phyloP scores from a whole-genome alignment of 2,329 filamentous ascomycete species.

The Ceratocystis huliohia region DNA sequence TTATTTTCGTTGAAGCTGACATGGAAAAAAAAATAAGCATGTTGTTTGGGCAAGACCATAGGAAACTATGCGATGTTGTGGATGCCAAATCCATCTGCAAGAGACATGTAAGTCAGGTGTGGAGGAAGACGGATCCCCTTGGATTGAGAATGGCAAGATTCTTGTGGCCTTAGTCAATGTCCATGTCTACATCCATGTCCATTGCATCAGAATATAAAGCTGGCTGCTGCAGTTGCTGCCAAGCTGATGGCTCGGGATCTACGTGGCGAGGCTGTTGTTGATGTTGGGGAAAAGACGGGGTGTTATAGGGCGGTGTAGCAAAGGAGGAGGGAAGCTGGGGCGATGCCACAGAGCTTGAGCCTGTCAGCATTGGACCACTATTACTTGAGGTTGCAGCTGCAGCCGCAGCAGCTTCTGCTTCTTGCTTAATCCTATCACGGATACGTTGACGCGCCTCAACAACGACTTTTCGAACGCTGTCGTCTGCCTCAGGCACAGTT shows the following conservation, averaged over 20 bases:
- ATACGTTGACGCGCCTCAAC: constrained; percentile 61
- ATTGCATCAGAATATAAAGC: constrained; percentile 18
- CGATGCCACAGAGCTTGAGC: neutral
- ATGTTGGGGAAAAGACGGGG: neutral
- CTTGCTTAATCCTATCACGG: constrained; percentile 42
- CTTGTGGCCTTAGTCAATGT: constrained; percentile 13
- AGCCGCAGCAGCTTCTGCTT: neutral
- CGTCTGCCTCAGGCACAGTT: constrained; percentile 58
- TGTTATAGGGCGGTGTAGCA: neutral
- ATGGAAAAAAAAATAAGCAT: too few species aligned
- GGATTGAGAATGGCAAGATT: neutral
- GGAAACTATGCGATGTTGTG: too few species aligned
- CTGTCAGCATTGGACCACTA: neutral
- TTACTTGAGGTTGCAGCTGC: neutral
- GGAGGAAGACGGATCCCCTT: neutral
- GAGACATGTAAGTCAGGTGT: too few species aligned
- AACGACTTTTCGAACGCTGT: constrained; percentile 71
- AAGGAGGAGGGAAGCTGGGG: neutral
- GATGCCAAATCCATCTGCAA: too few species aligned
- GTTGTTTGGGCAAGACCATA: too few species aligned
- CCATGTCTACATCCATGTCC: constrained; percentile 21
- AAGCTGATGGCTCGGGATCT: neutral
- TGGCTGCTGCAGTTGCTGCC: constrained; percentile 10
- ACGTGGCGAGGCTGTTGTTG: neutral
- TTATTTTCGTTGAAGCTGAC: too few species aligned